Conservation (phyloP, 768 basidiomycete species). For the Dentipellis sp. region DNA sequence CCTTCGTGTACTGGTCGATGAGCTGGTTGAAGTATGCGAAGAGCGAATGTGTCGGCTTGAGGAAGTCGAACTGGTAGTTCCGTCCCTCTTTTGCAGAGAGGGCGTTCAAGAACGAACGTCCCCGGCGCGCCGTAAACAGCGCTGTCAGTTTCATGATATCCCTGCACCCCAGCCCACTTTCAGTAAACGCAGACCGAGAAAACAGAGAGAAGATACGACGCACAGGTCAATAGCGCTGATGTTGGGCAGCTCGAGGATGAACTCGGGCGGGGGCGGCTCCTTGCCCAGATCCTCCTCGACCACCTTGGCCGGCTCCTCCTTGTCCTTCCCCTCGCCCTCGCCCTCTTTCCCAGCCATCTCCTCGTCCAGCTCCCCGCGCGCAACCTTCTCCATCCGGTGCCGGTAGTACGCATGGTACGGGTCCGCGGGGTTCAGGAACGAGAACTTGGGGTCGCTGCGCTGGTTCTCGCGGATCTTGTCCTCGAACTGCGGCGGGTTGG, state of each 20-base stretch:
- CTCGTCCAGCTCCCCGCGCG: conserved; percentile 65
- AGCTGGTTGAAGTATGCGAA: conserved; percentile 96
- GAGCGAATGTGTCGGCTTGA: conserved; percentile 91
- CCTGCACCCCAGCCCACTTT: conserved; percentile 28
- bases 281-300: conserved; percentile 47
- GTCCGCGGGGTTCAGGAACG: conserved; percentile 94
- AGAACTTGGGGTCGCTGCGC: conserved; percentile 95
- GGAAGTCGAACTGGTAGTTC: conserved; percentile 97
- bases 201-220: conserved; percentile 24
- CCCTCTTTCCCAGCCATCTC: conserved; percentile 27
- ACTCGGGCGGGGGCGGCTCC: conserved; percentile 76
- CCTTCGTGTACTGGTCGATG: conserved; percentile 91
- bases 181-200: neutral
- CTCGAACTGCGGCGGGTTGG: conserved; percentile 88
- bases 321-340: conserved; percentile 5
- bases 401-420: conserved; percentile 99
- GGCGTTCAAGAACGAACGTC: conserved; percentile 74
- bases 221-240: conserved; percentile 87
- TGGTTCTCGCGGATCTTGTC: conserved; percentile 96
- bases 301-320: conserved; percentile 1
- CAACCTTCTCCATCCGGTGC: conserved; percentile 78
- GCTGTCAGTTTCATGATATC: conserved; percentile 97
- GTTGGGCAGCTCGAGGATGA: conserved; percentile 78
- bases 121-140: conserved; percentile 88
- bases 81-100: conserved; percentile 85